phyloP scores from a whole-genome alignment of 1,284 basidiomycete genomes.

The Cutaneotrichosporon cutaneum region DNA sequence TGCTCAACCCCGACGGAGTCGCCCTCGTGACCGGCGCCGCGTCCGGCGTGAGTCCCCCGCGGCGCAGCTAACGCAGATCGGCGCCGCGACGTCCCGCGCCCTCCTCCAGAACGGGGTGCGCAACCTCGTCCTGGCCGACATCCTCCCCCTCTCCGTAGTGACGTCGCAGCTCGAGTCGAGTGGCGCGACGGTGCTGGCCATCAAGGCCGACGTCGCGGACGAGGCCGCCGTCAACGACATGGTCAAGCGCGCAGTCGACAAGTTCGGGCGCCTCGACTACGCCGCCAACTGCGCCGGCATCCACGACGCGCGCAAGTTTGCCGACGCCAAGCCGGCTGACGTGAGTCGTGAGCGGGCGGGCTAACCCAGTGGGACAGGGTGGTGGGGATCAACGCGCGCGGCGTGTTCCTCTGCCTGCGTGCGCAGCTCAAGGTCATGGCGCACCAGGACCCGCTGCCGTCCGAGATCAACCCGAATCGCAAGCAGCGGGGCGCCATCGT shows the following conservation, averaged over 20 bases:
- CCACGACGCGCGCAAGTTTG: neutral
- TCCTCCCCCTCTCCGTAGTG: conserved; percentile 14
- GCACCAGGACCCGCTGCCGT: conserved; percentile 13
- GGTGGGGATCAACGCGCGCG: conserved; percentile 9
- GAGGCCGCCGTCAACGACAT: conserved; percentile 16
- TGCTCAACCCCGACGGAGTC: conserved; percentile 21
- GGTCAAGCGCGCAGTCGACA: conserved; percentile 8
- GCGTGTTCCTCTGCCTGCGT: conserved; percentile 22
- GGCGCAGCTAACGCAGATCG: conserved; percentile 12
- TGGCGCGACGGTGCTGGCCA: neutral
- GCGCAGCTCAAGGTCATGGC: conserved; percentile 21
- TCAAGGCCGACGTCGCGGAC: conserved; percentile 21
- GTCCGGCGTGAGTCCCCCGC: conserved; percentile 20
- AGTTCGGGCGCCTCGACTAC: conserved; percentile 41
- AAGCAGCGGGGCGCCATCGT: conserved; percentile 28
- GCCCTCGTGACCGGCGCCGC: conserved; percentile 29
- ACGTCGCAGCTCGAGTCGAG: conserved; percentile 2
- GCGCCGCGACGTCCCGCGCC: conserved; percentile 16
- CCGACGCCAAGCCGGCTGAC: conserved; percentile 1
- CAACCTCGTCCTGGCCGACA: conserved; percentile 15
- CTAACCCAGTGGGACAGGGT: conserved; percentile 5
- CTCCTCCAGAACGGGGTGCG: conserved; percentile 15
- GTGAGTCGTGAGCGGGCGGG: conserved; percentile 1
- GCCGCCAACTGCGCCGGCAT: conserved; percentile 38
- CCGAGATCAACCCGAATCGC: conserved; percentile 2